Base-by-base conservation (phyloP, 306 rosid species). In the Lathyrus oleraceus region DNA sequence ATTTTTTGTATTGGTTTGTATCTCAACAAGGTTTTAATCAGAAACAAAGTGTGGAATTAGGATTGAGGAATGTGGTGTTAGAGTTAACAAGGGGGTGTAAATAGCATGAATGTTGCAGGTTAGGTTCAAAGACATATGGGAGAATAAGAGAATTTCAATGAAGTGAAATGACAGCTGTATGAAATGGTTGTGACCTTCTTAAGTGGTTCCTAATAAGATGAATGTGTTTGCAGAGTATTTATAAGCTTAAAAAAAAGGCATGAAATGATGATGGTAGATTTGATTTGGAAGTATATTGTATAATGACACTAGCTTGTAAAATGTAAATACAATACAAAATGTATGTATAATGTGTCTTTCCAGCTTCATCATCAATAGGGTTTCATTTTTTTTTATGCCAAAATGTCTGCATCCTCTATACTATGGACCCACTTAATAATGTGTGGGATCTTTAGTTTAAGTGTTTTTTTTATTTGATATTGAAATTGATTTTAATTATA, bases 271-370 rank as follows among this genome's bases (percentile, higher is more conserved):
- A 35, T 49, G 79, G 81, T 65, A 58, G 82, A 83, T 81, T 77
- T 76, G 84, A 66, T 53, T 67, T 66, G 87, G 85, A 77, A 69
- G 65, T 77, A 80, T 81, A 74, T n/a, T 35, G 65, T 65, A 42
- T 40, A 43, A 83, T 74, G 83, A 71, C 81, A 77, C 20, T 39
- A 75, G 69, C 68, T 23, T 5, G 69, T 45, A 39, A 54, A 71
- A 63, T 71, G 68, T 64, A 44, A 70, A 47, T 71, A 32, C 69
- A 65, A 65, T 67, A 43, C 2, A 56, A 12, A 13, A 30, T 27
- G 21, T 53, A 8, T 57, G 28, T 12, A 1, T 70, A 30, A 73
- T 65, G 9, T 69, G 28, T 66, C 70, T 67, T 77, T 80, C 71
- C 51, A 63, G 59, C 79, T 76, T 83, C 69, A 70, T 62, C 47